phyloP scores from a whole-genome alignment of 164 flowering plant species.

The Echeveria elegans region DNA sequence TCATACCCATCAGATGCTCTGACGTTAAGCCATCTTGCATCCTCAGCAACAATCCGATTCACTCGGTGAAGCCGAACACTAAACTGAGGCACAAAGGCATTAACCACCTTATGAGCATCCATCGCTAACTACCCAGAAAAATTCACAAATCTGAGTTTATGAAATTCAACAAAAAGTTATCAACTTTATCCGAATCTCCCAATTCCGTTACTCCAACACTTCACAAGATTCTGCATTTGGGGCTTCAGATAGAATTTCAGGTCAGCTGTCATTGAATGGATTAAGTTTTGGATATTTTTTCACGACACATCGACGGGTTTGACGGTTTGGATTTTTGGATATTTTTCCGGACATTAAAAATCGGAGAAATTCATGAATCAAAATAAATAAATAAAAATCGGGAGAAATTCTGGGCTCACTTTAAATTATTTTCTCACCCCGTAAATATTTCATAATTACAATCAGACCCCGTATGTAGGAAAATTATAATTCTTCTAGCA shows the following conservation, averaged over 20 bases:
- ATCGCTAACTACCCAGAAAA: not conserved
- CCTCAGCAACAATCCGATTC: not conserved
- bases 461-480: not conserved
- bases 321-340: not conserved
- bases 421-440: not conserved
- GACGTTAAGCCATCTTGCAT: too few species aligned
- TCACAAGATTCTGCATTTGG: not conserved
- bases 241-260: not conserved
- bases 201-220: not conserved
- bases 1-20: too few species aligned
- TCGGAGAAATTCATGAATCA: not conserved
- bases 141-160: too few species aligned
- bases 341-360: not conserved
- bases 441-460: not conserved
- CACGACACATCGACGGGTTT: not conserved
- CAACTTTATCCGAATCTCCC: constrained; percentile 4
- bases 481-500: too few species aligned
- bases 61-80: not conserved
- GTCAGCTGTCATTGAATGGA: constrained; percentile 4
- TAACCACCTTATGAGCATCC: not conserved
- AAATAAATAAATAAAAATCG: too few species aligned
- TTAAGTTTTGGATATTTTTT: not conserved
- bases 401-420: too few species aligned
- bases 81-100: constrained; percentile 5
- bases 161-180: not conserved